Base-by-base conservation (phyloP, 257 asterid genomes). In the Solanum tarapatanum region DNA sequence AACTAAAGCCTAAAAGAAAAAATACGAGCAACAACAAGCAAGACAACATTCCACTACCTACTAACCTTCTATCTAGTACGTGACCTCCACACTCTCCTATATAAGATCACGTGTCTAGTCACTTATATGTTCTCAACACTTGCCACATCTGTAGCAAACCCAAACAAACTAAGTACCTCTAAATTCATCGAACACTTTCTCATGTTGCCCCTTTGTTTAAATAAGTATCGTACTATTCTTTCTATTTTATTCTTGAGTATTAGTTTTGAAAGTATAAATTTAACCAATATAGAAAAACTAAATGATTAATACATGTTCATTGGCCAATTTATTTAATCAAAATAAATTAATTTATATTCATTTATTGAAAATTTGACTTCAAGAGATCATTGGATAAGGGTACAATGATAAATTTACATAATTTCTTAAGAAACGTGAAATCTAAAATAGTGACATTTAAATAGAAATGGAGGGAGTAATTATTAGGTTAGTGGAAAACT, bases 341-440 rank as follows among this genome's bases (percentile, higher is more conserved):
- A 51, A 51, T 55, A 55, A 55, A 55, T 0, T 55, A 55, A 55
- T n/a, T n/a, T 28, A 28, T 28, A 28, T 28, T 28, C 3, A 48
- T 48, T 16, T 48, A 48, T 16, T 48, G 21, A 51, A 51, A 51
- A 5, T 1, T 51, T 51, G 60, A 51, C 3, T 51, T 16, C 23
- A 51, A 51, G 0, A 51, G n/a, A 51, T 51, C 8, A 51, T n/a
- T 51, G 3, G 3, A 51, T 7, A 51, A 51, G 4, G 3, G 0
- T 13, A 45, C 0, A 45, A 13, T 0, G 19, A 0, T 48, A 4
- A 48, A 16, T 16, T 51, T 51, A 51, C n/a, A 0, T 51, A 17
- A 51, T 51, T 16, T 16, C 1, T 51, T 51, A 2, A 51, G 23
- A 0, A 0, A 51, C n/a, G n/a, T 51, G 0, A 51, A 51, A 51